A percentile compares a stretch with the other conserved stretches of the same genome.
Evolutionary conservation across 177 flowering plant species (phyloP).

Genomic region (Vitis hybrid): DNA sequence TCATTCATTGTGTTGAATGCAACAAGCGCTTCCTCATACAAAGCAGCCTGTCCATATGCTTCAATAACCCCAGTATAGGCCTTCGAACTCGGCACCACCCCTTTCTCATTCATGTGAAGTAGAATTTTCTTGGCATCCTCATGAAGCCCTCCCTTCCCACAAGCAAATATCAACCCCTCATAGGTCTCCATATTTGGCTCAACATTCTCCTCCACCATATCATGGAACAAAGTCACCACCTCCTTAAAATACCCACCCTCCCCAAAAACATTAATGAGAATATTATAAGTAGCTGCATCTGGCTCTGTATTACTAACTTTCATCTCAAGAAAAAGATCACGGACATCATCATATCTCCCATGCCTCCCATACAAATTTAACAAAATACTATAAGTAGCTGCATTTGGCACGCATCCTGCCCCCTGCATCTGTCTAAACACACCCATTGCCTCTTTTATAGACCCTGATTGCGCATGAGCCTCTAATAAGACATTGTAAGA

Average conservation of each 20-base stretch:
- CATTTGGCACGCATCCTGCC: conserved; percentile 81
- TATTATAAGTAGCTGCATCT: conserved; percentile 81
- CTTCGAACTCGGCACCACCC: conserved; percentile 76
- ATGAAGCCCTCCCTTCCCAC: conserved; percentile 95
- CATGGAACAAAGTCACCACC: conserved; percentile 93
- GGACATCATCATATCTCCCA: conserved; percentile 84
- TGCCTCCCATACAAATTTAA: conserved; percentile 74
- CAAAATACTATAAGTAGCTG: conserved; percentile 77
- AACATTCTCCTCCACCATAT: conserved; percentile 93
- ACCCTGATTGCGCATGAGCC: conserved; percentile 64
- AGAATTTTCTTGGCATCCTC: conserved; percentile 76
- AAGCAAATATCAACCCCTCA: conserved; percentile 81
- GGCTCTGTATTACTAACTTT: conserved; percentile 90
- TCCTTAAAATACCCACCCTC: conserved; percentile 96
- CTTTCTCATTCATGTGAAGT: conserved; percentile 65
- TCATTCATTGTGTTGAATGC: conserved; percentile 91
- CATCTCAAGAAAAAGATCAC: conserved; percentile 92
- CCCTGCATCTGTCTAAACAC: conserved; percentile 92
- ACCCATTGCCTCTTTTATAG: conserved; percentile 69
- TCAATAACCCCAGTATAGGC: conserved; percentile 83
- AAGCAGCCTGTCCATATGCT: conserved; percentile 87
- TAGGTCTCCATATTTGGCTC: conserved; percentile 95
- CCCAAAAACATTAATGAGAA: conserved; percentile 81
- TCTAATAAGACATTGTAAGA: conserved; percentile 85
- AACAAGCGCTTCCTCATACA: conserved; percentile 91